A percentile compares a stretch with the other conserved stretches of the same genome.
phyloP scores from a whole-genome alignment of 352 stramenopile genomes.

The Pythium sp. region DNA sequence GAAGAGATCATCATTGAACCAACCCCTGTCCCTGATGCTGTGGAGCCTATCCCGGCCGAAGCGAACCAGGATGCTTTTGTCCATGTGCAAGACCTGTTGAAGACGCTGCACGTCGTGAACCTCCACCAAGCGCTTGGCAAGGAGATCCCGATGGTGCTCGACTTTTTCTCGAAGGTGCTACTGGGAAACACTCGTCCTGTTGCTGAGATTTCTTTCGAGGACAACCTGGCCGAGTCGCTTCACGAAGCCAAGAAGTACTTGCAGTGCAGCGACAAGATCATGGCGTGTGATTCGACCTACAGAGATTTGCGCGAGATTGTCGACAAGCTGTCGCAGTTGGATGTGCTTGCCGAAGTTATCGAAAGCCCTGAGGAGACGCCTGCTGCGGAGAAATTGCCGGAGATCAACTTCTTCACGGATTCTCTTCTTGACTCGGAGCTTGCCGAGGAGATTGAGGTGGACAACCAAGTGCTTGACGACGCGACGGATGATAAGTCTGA shows the following conservation, averaged over 20 bases:
- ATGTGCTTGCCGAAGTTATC: slow-evolving; percentile 20
- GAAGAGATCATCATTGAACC: neutral
- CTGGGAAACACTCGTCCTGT: slow-evolving; percentile 76
- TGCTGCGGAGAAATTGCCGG: slow-evolving; percentile 40
- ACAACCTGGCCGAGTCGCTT: slow-evolving; percentile 78
- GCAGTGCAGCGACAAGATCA: slow-evolving; percentile 57
- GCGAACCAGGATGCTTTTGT: slow-evolving; percentile 31
- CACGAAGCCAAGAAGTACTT: slow-evolving; percentile 78
- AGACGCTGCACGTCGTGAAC: slow-evolving; percentile 78
- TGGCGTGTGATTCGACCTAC: slow-evolving; percentile 78
- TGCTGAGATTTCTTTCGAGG: slow-evolving; percentile 70
- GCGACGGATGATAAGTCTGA: slow-evolving; percentile 21
- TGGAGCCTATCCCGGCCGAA: slow-evolving; percentile 14
- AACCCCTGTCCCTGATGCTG: slow-evolving; percentile 11
- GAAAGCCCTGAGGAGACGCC: slow-evolving; percentile 18
- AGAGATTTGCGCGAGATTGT: slow-evolving; percentile 53
- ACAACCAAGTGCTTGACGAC: slow-evolving; percentile 14
- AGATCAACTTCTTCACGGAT: slow-evolving; percentile 88
- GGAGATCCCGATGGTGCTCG: slow-evolving; percentile 76
- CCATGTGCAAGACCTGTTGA: slow-evolving; percentile 66
- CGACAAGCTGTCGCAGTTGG: slow-evolving; percentile 36
- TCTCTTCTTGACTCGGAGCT: slow-evolving; percentile 44
- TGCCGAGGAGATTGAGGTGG: slow-evolving; percentile 4
- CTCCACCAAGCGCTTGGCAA: slow-evolving; percentile 66
- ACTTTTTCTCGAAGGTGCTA: slow-evolving; percentile 84